Conservation (phyloP, 768 basidiomycete genomes). For the Mrakia gelida region DNA sequence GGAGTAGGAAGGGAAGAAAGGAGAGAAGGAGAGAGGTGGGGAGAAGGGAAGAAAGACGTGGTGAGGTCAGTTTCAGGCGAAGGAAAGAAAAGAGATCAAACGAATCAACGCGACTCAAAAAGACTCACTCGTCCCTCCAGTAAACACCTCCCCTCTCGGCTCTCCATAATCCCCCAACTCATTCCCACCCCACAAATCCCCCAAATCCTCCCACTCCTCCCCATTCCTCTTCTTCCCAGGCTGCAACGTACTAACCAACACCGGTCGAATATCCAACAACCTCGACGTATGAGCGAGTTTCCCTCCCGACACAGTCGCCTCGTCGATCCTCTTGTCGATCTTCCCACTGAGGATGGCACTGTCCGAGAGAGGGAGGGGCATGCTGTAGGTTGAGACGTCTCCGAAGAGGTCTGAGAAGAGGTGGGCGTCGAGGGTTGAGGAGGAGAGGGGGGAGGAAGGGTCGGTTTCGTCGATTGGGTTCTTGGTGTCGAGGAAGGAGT, state of each 20-base stretch:
- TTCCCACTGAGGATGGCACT: constrained; percentile 43
- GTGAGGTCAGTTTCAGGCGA: constrained; percentile 26
- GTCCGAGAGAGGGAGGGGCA: constrained; percentile 14
- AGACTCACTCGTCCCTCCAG: constrained; percentile 33
- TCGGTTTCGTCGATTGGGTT: not conserved
- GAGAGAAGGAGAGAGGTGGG: no score
- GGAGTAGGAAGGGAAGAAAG: not conserved
- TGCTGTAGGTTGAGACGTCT: constrained; percentile 24
- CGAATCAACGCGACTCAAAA: constrained; percentile 2
- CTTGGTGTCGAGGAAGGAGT: not conserved
- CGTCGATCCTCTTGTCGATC: constrained; percentile 72
- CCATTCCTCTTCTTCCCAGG: constrained; percentile 71
- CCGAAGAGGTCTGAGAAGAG: constrained; percentile 27
- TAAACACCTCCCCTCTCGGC: constrained; percentile 30
- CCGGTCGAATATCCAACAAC: constrained; percentile 77
- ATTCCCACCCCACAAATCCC: constrained; percentile 36
- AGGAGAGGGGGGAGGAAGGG: not conserved
- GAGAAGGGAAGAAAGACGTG: no score
- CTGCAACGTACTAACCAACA: constrained; percentile 75
- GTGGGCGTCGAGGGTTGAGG: constrained; percentile 4
- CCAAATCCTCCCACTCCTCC: constrained; percentile 61
- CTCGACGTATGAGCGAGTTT: constrained; percentile 69
- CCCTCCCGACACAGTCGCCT: constrained; percentile 58
- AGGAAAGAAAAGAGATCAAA: no score
- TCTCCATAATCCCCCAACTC: constrained; percentile 31